Evolutionary conservation across 805 yeast genomes (phyloP).

Genomic region (Lipomyces sp.): DNA sequence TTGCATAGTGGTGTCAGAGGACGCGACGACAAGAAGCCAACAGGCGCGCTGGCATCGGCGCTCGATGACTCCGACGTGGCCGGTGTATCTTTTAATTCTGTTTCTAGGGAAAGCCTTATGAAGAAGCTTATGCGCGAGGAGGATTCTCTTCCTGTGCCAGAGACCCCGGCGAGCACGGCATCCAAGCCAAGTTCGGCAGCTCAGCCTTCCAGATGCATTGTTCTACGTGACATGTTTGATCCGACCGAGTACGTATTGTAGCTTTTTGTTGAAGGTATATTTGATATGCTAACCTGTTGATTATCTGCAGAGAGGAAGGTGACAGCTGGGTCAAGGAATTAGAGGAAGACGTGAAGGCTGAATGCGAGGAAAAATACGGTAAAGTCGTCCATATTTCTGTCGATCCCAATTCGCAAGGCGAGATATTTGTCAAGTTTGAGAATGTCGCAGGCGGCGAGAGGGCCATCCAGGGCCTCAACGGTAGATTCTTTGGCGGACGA

Average conservation of each 20-base stretch:
- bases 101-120: constrained; percentile 36
- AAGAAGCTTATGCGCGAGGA: constrained; percentile 36
- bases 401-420: constrained; percentile 36
- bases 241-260: constrained; percentile 32
- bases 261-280: neutral
- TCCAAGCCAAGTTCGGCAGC: constrained; percentile 3
- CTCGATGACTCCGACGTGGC: constrained; percentile 30
- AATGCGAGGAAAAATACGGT: constrained; percentile 41
- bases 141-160: constrained; percentile 28
- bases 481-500: constrained; percentile 39
- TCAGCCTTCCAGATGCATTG: constrained; percentile 33
- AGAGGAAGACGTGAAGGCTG: constrained; percentile 38
- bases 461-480: constrained; percentile 37
- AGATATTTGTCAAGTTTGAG: constrained; percentile 37
- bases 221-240: constrained; percentile 37
- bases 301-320: constrained; percentile 35
- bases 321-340: constrained; percentile 37
- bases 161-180: constrained; percentile 4
- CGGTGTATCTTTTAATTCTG: constrained; percentile 29
- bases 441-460: constrained; percentile 29
- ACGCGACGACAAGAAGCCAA: constrained; percentile 24
- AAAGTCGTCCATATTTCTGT: constrained; percentile 36
- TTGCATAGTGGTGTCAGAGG: constrained; percentile 1
- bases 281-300: neutral
- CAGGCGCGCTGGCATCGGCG: constrained; percentile 26